These are phyloP conservation scores for Podospora pseudoanserina DNA, from an alignment of 495 filamentous ascomycete species.

Conservation along the genomic window DNA sequence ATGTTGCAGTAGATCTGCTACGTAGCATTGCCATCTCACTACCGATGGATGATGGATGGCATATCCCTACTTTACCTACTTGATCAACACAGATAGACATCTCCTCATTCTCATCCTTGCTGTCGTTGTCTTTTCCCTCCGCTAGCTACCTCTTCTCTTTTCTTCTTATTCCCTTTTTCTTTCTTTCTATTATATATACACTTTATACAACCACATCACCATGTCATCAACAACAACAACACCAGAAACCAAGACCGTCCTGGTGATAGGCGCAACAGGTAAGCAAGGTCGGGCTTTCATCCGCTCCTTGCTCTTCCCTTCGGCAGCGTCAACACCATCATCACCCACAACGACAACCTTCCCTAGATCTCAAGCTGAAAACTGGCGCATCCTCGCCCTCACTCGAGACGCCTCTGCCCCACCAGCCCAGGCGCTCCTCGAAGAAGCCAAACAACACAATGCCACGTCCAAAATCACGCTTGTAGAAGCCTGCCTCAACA, in stretches of 20 bases:
- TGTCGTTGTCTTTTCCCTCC: neutral
- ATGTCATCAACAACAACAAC: constrained; percentile 9
- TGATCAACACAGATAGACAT: neutral
- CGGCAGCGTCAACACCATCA: neutral
- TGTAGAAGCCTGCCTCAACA: constrained; percentile 37
- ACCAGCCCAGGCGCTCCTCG: constrained; percentile 22
- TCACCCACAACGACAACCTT: neutral
- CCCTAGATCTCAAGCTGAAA: neutral
- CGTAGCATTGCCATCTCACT: neutral
- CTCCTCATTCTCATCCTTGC: neutral
- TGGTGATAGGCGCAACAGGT: constrained; percentile 42
- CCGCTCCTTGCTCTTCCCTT: constrained; percentile 26
- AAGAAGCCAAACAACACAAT: constrained; percentile 11
- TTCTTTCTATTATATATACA: neutral
- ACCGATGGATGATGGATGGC: neutral
- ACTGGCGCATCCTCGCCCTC: constrained; percentile 35
- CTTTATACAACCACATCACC: neutral
- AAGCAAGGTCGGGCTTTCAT: constrained; percentile 40
- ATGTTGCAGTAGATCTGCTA: neutral
- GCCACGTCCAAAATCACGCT: constrained; percentile 22
- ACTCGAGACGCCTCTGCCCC: constrained; percentile 30
- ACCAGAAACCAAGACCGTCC: constrained; percentile 18
- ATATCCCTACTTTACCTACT: neutral
- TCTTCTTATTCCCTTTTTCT: neutral
- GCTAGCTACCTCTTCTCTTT: neutral